Base-by-base conservation (phyloP, 306 rosid genomes). In the Medicago ruthenica region DNA sequence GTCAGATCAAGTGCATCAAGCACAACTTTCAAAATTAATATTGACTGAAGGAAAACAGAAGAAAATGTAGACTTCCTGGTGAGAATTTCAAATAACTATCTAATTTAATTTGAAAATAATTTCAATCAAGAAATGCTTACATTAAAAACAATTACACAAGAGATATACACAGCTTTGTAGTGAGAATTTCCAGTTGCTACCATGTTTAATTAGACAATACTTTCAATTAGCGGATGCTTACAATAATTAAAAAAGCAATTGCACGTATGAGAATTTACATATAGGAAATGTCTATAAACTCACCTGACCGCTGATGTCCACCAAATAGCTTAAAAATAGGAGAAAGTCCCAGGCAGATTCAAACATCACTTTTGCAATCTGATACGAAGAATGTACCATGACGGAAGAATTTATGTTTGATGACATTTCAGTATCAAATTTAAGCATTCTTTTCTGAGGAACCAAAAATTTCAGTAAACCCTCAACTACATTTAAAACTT, bases 271-370 rank as follows among this genome's bases (percentile, higher is more conserved):
- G 40, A 36, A 54, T 57, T 80, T 34, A 27, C 37, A 21, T 20
- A 58, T 41, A 67, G 50, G 70, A 76, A 36, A 55, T 17, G 74
- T 48, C 50, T 63, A 81, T 14, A 45, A 73, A 81, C 92, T 80
- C 75, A 94, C 98, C 96, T 95, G 98, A 51, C 92, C 96, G 53
- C 96, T 73, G 76, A 82, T 83, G 82, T 84, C 88, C 74, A 95
- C 89, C 80, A 95, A 87, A 84, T 95, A 95, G 81, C 90, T 85
- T 57, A 95, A 84, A 80, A 95, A 92, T 78, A 95, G 83, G 69
- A 89, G 93, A 80, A 95, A 78, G 65, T 95, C 97, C 78, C 91
- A 54, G 67, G 98, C 89, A 76, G 91, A 88, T 82, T 92, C 97
- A 75, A 86, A 89, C 98, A 92, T 95, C 81, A 85, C 87, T 82